Evolutionary conservation across 306 rosid species (phyloP), one percentile per base, ranked within the genome.

Genomic region (Psophocarpus tetragonolobus): DNA sequence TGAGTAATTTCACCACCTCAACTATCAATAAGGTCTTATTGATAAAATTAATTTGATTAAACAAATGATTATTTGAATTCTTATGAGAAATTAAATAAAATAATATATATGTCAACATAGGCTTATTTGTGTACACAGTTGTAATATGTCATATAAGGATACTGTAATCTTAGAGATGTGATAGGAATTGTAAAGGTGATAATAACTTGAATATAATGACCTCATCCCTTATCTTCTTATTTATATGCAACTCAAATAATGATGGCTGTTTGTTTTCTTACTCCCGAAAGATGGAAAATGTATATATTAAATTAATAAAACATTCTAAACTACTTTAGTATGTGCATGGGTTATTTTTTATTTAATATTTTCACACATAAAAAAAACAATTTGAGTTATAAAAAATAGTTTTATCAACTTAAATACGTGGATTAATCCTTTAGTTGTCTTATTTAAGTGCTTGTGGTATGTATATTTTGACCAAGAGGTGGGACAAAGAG

Each of bases 221-320:
- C 44, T 32, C 41, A 62, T 32, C 68, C 67, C 68, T 62, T 62
- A 62, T 62, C 68, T 30, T 62, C 21, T 60, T n/a, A n/a, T 32
- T 62, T n/a, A 30, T 30, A 62, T 32, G n/a, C 42, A n/a, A 58
- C 66, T 58, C 66, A 27, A 58, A 26, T 29, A 58, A 62, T 32
- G 26, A 32, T 62, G 23, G 10, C 3, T 14, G 23, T 60, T 11
- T 60, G 21, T 32, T 61, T 61, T 61, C 42, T 61, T 62, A 3
- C 13, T 8, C 26, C 3, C 26, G 2, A 62, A 30, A 62, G 13
- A 9, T 32, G 26, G 23, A 30, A n/a, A 62, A 62, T 62, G 26
- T 32, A 30, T 29, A 14, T 61, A 3, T 32, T 32, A 0, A 6
- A 13, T 32, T 0, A 6, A 13, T 10, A 3, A 21, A 54, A 27